Evolutionary conservation across 2,329 filamentous ascomycete genomes (phyloP), one percentile per base, ranked within the genome.

Genomic region (Cryphonectria radicalis): DNA sequence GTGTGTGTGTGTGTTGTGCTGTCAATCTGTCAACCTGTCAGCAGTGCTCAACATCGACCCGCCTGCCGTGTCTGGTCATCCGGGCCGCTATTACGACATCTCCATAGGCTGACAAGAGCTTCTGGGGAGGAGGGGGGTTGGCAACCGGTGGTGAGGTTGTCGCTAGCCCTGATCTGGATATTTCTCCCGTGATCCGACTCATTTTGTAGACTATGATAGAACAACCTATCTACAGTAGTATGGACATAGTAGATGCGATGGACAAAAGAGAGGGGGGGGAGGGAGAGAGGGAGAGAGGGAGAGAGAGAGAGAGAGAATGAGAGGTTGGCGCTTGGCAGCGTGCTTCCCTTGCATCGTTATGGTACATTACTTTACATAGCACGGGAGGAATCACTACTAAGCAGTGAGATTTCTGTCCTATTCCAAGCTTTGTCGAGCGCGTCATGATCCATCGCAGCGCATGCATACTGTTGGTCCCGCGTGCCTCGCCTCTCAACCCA

Each of bases 61-160:
- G 63, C 63, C 63, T 65, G 63, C 63, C 63, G 63, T 65, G 63
- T 65, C 63, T 65, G 63, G 63, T 65, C 42, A 35, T 22, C 63
- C 63, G 63, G 63, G 63, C 63, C 63, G 63, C 63, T n/a, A 65
- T 65, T 25, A 50, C 63, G 63, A 65, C 63, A 65, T 65, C 14
- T 43, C 28, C 37, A 64, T 46, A 64, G 37, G 37, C 37, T 43
- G 62, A 40, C 62, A 28, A 37, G n/a, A 40, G 37, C 8, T 28
- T 22, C n/a, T 64, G 13, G 22, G 8, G 25, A 8, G n/a, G 37
- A 6, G 35, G 22, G 40, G 22, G 40, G 60, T 32, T 43, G 37
- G 35, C 40, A n/a, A 19, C 37, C 10, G 42, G 32, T n/a, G 42
- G 62, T 43, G 17, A 59, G 55, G 13, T 17, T 17, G 25, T 59